Evolutionary conservation across 2,329 filamentous ascomycete species (phyloP), one percentile per base, ranked within the genome.

Genomic region (Endoconidiophora laricicola): DNA sequence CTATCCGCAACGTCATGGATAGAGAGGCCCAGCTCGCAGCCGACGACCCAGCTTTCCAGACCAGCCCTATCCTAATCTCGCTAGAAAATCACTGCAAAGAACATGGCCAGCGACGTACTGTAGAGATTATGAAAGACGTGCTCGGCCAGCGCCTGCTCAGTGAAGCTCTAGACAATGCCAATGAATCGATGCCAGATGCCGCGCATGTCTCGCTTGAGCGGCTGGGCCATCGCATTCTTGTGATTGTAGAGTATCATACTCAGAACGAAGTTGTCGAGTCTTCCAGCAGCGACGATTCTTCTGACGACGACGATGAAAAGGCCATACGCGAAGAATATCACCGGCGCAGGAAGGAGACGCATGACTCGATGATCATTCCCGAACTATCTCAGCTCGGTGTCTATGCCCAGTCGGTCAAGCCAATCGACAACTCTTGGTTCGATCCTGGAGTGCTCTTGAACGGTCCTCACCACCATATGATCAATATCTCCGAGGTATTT

Each of bases 401-500:
- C 2, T 83, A 83, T 55, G 79, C 79, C 0, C 79, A 83, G 58
- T 80, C 76, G 0, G 77, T 83, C 50, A 83, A 83, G 59, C 79
- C 79, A 0, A 63, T 64, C 49, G 72, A 83, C 61, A 74, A 78
- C 57, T 78, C 76, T 0, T 83, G 79, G 79, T 81, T 71, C 58
- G 71, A 76, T 16, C 57, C 64, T 3, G 67, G 65, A 2, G 55
- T 62, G 14, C 61, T 73, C 23, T 58, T 68, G 59, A 76, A 81
- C 50, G 73, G 69, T 0, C 78, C 77, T 29, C 75, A 79, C 54
- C 73, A 81, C 57, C 78, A 80, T 52, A 71, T 81, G 54, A 79
- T 81, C 69, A 83, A 84, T 57, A 71, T 83, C 2, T 83, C 79
- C 2, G 79, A 83, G 41, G 45, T 49, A 20, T 23, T 44, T 20